These are phyloP conservation scores for Globisporangium irregulare DNA, from an alignment of 352 stramenopile genomes.

Conservation along the genomic window DNA sequence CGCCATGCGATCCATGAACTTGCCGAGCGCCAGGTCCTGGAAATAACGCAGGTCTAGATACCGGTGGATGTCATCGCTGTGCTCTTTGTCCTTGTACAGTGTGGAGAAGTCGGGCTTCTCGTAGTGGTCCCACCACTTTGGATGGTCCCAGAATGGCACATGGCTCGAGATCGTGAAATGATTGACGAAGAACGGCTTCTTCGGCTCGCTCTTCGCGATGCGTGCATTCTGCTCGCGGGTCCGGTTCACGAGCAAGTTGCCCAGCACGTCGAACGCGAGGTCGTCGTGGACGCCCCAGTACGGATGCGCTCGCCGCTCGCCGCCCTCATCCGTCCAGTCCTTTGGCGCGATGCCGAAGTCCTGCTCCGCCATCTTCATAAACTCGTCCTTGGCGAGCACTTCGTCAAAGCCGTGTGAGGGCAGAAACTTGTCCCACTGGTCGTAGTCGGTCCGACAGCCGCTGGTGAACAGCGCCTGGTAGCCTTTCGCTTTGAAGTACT, in stretches of 20 bases:
- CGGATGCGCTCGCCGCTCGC: slow-evolving; percentile 10
- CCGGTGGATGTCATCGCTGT: no score
- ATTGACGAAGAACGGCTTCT: slow-evolving; percentile 49
- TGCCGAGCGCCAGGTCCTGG: not conserved
- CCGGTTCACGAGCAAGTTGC: slow-evolving; percentile 43
- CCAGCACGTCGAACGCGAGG: slow-evolving; percentile 40
- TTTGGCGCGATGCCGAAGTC: slow-evolving; percentile 28
- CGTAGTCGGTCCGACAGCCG: slow-evolving; percentile 39
- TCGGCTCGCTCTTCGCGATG: slow-evolving; percentile 18
- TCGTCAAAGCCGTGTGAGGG: slow-evolving; percentile 48
- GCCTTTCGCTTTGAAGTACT: slow-evolving; percentile 49
- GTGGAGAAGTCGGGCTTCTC: slow-evolving; percentile 31
- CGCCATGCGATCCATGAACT: not conserved
- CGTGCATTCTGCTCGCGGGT: slow-evolving; percentile 29
- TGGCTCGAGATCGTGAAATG: slow-evolving; percentile 65
- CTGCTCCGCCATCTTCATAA: slow-evolving; percentile 34
- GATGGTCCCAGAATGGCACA: slow-evolving; percentile 29
- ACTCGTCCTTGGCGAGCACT: slow-evolving; percentile 36
- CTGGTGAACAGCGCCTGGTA: slow-evolving; percentile 50
- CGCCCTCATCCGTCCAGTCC: slow-evolving; percentile 23
- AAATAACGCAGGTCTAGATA: not conserved
- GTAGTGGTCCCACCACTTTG: slow-evolving; percentile 33
- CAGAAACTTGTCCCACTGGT: slow-evolving; percentile 48
- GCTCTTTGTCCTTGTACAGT: slow-evolving; percentile 23
- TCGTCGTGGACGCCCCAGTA: slow-evolving; percentile 59